phyloP scores from a whole-genome alignment of 2,329 filamentous ascomycete species.

The Lasiodiplodia hormozganensis region DNA sequence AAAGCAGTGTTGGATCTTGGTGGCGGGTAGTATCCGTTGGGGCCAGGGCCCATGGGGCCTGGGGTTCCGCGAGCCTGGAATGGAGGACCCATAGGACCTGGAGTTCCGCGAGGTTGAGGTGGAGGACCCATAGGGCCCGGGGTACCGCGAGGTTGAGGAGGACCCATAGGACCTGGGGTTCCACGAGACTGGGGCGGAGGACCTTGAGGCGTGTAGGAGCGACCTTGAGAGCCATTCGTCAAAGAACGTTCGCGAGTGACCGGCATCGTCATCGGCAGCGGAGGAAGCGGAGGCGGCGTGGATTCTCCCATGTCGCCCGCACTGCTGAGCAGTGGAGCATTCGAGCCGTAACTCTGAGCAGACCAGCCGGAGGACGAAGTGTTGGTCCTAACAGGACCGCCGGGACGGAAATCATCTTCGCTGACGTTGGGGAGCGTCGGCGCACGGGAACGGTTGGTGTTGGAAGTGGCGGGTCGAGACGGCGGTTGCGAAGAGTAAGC shows the following conservation, averaged over 20 bases:
- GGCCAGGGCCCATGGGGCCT: conserved; percentile 9
- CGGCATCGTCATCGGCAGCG: conserved; percentile 36
- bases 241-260: conserved; percentile 19
- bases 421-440: conserved; percentile 53
- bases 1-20: conserved; percentile 24
- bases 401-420: conserved; percentile 42
- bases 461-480: conserved; percentile 60
- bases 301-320: conserved; percentile 67
- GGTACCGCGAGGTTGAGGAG: neutral
- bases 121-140: no score
- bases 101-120: conserved; percentile 25
- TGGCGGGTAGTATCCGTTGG: conserved; percentile 7
- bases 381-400: conserved; percentile 45
- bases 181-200: conserved; percentile 38
- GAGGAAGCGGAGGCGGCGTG: conserved; percentile 39
- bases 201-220: conserved; percentile 31
- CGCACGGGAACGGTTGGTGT: conserved; percentile 43
- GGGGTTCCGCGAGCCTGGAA: conserved; percentile 33
- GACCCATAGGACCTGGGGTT: conserved; percentile 23
- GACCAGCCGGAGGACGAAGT: conserved; percentile 64
- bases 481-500: conserved; percentile 60
- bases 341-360: conserved; percentile 66
- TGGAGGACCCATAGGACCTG: conserved; percentile 36
- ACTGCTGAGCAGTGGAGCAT: conserved; percentile 66
- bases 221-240: conserved; percentile 34